Base-by-base conservation (phyloP, 1,284 basidiomycete genomes). In the Thecaphora thlaspeos region DNA sequence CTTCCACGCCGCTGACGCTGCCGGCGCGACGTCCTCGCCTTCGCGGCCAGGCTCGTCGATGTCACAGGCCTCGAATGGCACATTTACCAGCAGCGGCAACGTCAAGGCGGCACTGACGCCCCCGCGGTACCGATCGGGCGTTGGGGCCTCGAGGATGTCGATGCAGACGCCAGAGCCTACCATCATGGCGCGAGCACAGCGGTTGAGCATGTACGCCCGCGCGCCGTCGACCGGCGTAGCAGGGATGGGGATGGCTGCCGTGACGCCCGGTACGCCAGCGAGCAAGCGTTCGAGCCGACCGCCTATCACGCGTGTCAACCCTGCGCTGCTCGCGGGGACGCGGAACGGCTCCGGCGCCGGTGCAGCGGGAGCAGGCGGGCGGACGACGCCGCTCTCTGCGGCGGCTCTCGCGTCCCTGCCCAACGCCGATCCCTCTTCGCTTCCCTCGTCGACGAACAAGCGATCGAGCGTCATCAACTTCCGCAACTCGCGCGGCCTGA, bases 91-190 rank as follows among this genome's bases (percentile, higher is more conserved):
- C 7, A 17, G 51, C 21, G 7, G 11, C 7, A 28, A 28, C 26
- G n/a, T n/a, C n/a, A 32, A 34, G 17, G 30, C 30, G 38, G 17
- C 38, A 15, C 18, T 39, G 30, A 60, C 62, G 26, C 61, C 61
- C 10, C 45, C 57, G 45, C 46, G 57, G 7, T 70, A 61, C 46
- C 46, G 48, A 14, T 5, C 26, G 26, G 26, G n/a, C n/a, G n/a
- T n/a, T 19, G 63, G 66, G 2, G 60, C 61, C 10, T 68, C 61
- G 36, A 56, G 71, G 15, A 15, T 55, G 38, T 62, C 50, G 38
- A 72, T 74, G 72, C 70, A 73, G 52, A 75, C 72, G 34, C 72
- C 72, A 11, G 72, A 75, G 24, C 72, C 72, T 3, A 61, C 57
- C 11, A 67, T 75, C 17, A 61, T 66, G 14, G 71, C 71, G 11